Evolutionary conservation across 164 flowering plant genomes (phyloP).

Genomic region (Nymphaea colorata): DNA sequence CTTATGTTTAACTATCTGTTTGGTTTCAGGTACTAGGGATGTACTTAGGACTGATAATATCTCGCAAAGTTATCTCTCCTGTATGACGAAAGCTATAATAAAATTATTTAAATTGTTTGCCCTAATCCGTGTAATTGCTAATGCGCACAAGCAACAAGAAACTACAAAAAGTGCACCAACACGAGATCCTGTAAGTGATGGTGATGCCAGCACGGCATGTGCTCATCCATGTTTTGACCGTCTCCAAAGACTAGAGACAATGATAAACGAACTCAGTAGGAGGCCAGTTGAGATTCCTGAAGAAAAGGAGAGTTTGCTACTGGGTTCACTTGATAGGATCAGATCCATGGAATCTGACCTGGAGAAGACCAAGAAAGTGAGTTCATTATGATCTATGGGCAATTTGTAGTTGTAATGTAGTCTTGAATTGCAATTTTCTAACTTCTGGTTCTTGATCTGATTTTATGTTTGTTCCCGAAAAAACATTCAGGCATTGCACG

Average conservation of each 20-base stretch:
- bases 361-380: conserved; percentile 77
- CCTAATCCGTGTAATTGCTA: conserved; percentile 9
- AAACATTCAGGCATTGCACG: conserved; percentile 51
- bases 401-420: background rate
- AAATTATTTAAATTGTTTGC: conserved; percentile 14
- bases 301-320: conserved; percentile 67
- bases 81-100: conserved; percentile 4
- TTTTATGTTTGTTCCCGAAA: conserved; percentile 3
- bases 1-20: background rate
- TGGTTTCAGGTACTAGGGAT: background rate
- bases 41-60: background rate
- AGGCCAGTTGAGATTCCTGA: conserved; percentile 60
- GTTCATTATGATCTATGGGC: conserved; percentile 1
- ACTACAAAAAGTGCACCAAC: conserved; percentile 17
- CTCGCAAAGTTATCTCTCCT: background rate
- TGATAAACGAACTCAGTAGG: conserved; percentile 39
- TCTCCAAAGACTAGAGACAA: conserved; percentile 65
- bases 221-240: conserved; percentile 61
- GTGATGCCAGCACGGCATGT: conserved; percentile 21
- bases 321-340: conserved; percentile 73
- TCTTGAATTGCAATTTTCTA: background rate
- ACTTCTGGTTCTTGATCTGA: background rate
- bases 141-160: conserved; percentile 7
- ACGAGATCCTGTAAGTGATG: conserved; percentile 11
- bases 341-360: conserved; percentile 76